Percentiles rank a stretch among this genome's conserved stretches.
phyloP scores from a whole-genome alignment of 345 rosid genomes.

The Gossypium turneri region DNA sequence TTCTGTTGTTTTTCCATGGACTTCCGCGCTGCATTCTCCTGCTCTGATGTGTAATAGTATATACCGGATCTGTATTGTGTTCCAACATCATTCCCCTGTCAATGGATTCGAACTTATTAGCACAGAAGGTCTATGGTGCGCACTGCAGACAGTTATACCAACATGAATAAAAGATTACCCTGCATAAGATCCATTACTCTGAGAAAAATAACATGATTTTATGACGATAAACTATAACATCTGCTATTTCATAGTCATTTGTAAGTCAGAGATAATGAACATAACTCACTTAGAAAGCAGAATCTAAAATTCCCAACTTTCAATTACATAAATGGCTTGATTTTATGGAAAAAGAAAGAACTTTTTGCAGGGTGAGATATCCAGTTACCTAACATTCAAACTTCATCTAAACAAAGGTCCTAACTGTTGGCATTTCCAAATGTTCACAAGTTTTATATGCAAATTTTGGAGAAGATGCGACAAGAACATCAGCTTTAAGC shows the following conservation, averaged over 20 bases:
- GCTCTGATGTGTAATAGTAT: conserved; percentile 70
- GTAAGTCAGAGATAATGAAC: background rate
- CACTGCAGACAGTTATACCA: background rate
- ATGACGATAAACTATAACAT: background rate
- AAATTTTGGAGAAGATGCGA: background rate
- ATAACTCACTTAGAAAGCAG: conserved; percentile 3
- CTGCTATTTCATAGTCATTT: background rate
- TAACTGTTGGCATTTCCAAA: background rate
- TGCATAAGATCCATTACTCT: background rate
- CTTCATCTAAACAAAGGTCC: background rate
- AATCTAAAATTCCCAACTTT: background rate
- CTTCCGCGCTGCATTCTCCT: conserved; percentile 69
- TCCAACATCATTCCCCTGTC: conserved; percentile 92
- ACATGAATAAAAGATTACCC: background rate
- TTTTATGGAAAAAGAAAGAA: background rate
- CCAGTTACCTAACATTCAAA: background rate
- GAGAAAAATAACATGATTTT: background rate
- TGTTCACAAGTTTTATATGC: background rate
- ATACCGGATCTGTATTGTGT: conserved; percentile 90
- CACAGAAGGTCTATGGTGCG: background rate
- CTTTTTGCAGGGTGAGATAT: background rate
- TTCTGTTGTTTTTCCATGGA: conserved; percentile 62
- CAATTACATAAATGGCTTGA: background rate
- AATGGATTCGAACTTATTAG: background rate
- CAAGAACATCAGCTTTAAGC: background rate